Evolutionary conservation across 1,284 basidiomycete genomes (phyloP), one percentile per base, ranked within the genome.

Genomic region (Rhodotorula mucilaginosa): DNA sequence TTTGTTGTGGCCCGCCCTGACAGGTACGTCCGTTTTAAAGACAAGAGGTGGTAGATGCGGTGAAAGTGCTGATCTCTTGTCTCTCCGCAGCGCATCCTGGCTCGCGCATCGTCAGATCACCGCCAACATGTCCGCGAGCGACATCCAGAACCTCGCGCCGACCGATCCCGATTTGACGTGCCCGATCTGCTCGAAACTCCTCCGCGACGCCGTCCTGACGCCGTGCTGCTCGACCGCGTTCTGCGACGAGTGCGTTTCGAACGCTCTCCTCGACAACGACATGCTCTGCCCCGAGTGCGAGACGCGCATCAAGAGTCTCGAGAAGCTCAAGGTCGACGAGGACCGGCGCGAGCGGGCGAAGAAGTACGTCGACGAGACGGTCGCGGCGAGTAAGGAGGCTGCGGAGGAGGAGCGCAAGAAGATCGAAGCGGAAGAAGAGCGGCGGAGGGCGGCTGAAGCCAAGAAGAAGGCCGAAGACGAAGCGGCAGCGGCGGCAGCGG

Each of bases 1-100:
- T 97, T 94, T 82, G 94, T 97, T 18, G 91, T 94, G 61, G 94
- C 94, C 1, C 90, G 95, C 77, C 93, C 94, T 0, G 94, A 97
- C 82, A 84, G 79, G 92, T 86, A 26, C 46, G 61, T 64, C 51
- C 59, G 57, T 44, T 60, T 48, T n/a, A 60, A 15, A 31, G 8
- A 54, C n/a, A 10, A 34, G 26, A 34, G 34, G 34, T 34, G 7
- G 4, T 34, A 8, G 7, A 8, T 34, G 34, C 34, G 34, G 8
- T 48, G 18, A 21, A 8, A 6, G 3, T 23, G 18, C 18, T 68
- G 61, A 51, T 51, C 12, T 46, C 44, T 47, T 31, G 16, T 31
- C 63, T 29, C 34, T 63, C 19, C 54, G 16, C 74, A 94, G 92
- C 54, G 91, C 85, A 65, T 89, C 93, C 29, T 97, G 94, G 94